These are phyloP conservation scores for Penicillium sp. DNA, from an alignment of 2,329 filamentous ascomycete species.

Conservation along the genomic window DNA sequence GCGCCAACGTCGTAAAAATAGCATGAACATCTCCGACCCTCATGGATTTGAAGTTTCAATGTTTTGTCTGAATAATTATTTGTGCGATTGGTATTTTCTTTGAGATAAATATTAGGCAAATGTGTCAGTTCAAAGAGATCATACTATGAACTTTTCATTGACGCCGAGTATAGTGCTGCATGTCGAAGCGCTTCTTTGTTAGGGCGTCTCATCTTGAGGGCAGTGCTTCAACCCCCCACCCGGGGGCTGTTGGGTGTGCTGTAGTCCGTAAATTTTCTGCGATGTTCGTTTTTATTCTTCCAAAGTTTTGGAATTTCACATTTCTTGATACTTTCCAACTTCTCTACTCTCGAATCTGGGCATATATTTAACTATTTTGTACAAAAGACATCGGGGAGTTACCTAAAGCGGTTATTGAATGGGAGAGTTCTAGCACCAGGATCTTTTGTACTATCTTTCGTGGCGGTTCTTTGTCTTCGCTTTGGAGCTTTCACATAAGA, in stretches of 20 bases:
- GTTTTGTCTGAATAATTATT: background rate
- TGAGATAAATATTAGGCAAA: background rate
- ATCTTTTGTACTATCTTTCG: background rate
- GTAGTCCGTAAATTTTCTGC: background rate
- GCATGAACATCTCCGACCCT: constrained; percentile 1
- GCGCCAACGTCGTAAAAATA: constrained; percentile 6
- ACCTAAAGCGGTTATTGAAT: background rate
- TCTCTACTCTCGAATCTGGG: background rate
- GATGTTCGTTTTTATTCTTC: background rate
- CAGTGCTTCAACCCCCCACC: constrained; percentile 7
- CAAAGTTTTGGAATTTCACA: background rate
- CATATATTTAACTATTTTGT: background rate
- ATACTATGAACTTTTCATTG: background rate
- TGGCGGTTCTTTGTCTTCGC: background rate
- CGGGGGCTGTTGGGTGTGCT: background rate
- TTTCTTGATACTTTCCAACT: background rate
- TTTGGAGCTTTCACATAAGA: constrained; percentile 4
- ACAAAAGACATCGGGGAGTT: background rate
- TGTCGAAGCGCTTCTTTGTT: constrained; percentile 6
- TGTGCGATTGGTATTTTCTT: background rate
- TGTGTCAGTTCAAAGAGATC: background rate
- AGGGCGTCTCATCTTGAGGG: constrained; percentile 2
- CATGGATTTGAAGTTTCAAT: background rate
- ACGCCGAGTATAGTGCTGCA: constrained; percentile 2
- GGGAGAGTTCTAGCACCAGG: background rate